Conservation (phyloP, 75 land plant genomes). For the Adiantum capillusveneris region DNA sequence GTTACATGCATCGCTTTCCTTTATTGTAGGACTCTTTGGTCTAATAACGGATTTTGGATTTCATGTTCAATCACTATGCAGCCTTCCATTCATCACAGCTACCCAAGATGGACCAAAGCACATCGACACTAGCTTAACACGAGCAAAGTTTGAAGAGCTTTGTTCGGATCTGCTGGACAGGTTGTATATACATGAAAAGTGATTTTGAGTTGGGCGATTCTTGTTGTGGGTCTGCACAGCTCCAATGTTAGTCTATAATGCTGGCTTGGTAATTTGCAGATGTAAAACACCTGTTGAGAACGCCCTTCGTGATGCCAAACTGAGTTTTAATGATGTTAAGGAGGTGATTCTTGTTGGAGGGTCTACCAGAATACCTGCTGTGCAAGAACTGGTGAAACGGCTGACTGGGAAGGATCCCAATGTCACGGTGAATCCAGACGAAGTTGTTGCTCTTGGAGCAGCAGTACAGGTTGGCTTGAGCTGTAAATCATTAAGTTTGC, state of each 20-base stretch:
- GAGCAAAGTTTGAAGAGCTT: conserved; percentile 71
- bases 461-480: conserved; percentile 90
- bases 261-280: too few relatives aligned
- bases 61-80: conserved; percentile 13
- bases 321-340: conserved; percentile 59
- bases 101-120: conserved; percentile 86
- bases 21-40: too few relatives aligned
- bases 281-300: conserved; percentile 71
- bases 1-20: neutral
- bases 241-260: too few relatives aligned
- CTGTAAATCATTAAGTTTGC: neutral
- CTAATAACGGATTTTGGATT: neutral
- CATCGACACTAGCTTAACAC: conserved; percentile 61
- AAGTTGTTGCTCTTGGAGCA: conserved; percentile 90
- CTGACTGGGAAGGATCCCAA: conserved; percentile 77
- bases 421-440: conserved; percentile 85
- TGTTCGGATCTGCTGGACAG: conserved; percentile 63
- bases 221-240: too few relatives aligned
- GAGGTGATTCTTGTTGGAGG: conserved; percentile 89
- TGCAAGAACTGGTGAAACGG: conserved; percentile 80
- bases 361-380: conserved; percentile 78
- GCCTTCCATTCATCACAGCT: conserved; percentile 82
- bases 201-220: conserved; percentile 5
- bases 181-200: too few relatives aligned
- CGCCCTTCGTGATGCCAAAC: conserved; percentile 72